phyloP scores from a whole-genome alignment of 768 basidiomycete genomes.

The Amanita exitialis region DNA sequence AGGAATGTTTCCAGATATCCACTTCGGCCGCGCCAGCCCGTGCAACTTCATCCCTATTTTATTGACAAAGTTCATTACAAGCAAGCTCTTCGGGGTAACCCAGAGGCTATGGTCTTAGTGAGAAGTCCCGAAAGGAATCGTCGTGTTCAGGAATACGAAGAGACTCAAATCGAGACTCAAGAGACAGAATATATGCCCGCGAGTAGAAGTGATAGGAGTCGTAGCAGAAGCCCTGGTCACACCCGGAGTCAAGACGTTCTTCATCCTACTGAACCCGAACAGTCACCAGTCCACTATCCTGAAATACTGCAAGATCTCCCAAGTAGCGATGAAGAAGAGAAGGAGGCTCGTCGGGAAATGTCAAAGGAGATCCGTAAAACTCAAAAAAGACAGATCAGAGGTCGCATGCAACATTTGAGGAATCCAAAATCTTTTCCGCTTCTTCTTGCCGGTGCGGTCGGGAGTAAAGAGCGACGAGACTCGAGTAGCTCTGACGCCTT shows the following conservation, averaged over 20 bases:
- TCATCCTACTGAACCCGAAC: background rate
- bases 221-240: background rate
- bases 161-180: constrained; percentile 17
- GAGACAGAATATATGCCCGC: constrained; percentile 5
- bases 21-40: constrained; percentile 41
- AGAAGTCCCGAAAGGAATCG: constrained; percentile 23
- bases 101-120: constrained; percentile 59
- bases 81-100: constrained; percentile 36
- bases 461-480: constrained; percentile 1
- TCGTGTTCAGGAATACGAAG: constrained; percentile 19
- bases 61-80: constrained; percentile 47
- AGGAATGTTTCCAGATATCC: constrained; percentile 31
- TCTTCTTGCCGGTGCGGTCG: background rate
- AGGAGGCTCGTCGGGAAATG: constrained; percentile 17
- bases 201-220: constrained; percentile 10
- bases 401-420: background rate
- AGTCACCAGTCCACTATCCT: constrained; percentile 18
- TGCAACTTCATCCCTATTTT: constrained; percentile 55
- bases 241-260: background rate
- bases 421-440: background rate
- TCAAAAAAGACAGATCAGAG: constrained; percentile 9
- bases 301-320: constrained; percentile 25
- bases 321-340: constrained; percentile 33
- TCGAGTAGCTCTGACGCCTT: background rate
- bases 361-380: constrained; percentile 23